Conservation (phyloP, 352 stramenopile species). For the Globisporangium abappressorium region DNA sequence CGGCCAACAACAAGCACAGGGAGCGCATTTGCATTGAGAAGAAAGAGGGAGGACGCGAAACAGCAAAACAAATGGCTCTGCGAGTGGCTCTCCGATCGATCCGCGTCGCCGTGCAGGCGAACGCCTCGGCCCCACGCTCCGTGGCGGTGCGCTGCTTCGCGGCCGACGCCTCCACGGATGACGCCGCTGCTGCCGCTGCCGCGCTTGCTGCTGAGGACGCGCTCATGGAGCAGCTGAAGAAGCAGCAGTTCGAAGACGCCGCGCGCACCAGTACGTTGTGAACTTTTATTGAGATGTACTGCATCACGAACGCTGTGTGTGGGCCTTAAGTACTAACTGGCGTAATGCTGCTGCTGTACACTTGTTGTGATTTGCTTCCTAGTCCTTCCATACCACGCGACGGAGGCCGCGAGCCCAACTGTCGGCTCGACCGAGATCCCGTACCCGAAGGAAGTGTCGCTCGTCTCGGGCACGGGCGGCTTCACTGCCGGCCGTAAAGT, state of each 20-base stretch:
- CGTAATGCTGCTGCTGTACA: not conserved
- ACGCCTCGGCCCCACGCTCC: conserved; percentile 14
- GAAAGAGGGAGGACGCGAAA: not conserved
- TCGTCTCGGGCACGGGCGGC: conserved; percentile 63
- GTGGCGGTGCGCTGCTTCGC: conserved; percentile 40
- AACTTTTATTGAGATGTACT: not conserved
- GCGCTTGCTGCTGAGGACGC: conserved; percentile 45
- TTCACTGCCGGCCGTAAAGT: conserved; percentile 67
- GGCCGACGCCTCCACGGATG: conserved; percentile 38
- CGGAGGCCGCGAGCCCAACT: conserved; percentile 37
- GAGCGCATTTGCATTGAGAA: conserved; percentile 2
- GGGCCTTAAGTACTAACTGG: not conserved
- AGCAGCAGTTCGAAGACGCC: conserved; percentile 42
- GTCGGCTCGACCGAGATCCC: conserved; percentile 53
- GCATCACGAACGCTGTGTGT: not conserved
- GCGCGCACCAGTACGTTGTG: conserved; percentile 48
- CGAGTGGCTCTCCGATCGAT: conserved; percentile 37
- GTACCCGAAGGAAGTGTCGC: conserved; percentile 56
- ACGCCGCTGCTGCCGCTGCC: conserved; percentile 14
- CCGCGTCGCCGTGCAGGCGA: conserved; percentile 19
- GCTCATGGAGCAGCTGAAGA: conserved; percentile 37
- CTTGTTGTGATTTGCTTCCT: not conserved
- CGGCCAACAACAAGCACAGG: not conserved
- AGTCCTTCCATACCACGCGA: conserved; percentile 71
- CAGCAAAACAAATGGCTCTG: conserved; percentile 32